Evolutionary conservation across 2,329 filamentous ascomycete species (phyloP), one percentile per base, ranked within the genome.

Genomic region (Aspergillus felis): DNA sequence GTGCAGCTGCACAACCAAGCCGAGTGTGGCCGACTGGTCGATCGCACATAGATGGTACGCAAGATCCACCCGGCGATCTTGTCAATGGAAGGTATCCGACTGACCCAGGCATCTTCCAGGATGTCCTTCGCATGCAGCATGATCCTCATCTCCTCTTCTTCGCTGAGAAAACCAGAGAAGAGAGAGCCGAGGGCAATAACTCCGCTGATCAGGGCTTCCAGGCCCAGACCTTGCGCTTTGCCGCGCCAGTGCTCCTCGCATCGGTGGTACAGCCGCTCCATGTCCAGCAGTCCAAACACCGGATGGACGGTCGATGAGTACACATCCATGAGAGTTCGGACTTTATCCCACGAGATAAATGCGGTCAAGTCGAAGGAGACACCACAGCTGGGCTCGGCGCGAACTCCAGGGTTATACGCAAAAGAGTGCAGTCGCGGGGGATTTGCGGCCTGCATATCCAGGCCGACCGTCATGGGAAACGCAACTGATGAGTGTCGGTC

Each of bases 1-100:
- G 75, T 79, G 52, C 78, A 82, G 57, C 79, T 83, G 0, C 81
- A 81, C 63, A 84, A 77, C 82, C 82, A 84, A 1, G 79, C 74
- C 0, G 76, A 72, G 58, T 84, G 79, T 0, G 81, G 81, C 3
- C 79, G 76, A 4, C 75, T 78, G 0, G 81, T 80, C 3, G 79
- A 70, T 3, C 82, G 74, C 8, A 84, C 68, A 46, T 83, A 83
- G 0, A 81, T 68, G 0, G 77, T 77, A 1, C 82, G 76, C 4
- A 84, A 72, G 0, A 81, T 64, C 81, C 81, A 84, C n/a, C 64
- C 67, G 4, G 64, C 57, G 20, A 69, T 63, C 5, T 60, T 64
- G 25, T 71, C 69, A 12, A 72, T 58, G 3, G 57, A 64, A 24
- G 67, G 67, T 12, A 70, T 61, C 17, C 67, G 62, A 38, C 59